Evolutionary conservation across 108 stramenopile genomes (phyloP).

Genomic region (Cylindrotheca closterium): DNA sequence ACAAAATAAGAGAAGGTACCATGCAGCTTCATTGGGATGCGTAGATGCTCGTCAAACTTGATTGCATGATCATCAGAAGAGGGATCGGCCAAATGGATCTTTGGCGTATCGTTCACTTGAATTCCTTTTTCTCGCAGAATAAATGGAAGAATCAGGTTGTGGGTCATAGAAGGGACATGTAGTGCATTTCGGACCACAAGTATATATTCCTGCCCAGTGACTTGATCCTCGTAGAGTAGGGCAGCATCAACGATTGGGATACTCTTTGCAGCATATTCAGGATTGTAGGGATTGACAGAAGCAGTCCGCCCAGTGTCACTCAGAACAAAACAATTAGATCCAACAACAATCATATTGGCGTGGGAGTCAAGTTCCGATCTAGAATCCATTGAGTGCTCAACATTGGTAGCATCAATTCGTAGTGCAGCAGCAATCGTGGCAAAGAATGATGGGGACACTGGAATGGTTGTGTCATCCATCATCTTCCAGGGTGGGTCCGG

Average conservation of each 20-base stretch:
- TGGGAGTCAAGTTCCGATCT: no score
- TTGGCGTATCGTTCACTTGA: slow-evolving; percentile 30
- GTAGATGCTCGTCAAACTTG: slow-evolving; percentile 6
- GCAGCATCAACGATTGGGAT: slow-evolving; percentile 30
- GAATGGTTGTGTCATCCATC: no score
- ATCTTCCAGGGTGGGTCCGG: no score
- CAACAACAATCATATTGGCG: slow-evolving; percentile 37
- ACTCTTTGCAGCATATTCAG: not conserved
- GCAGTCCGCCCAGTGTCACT: slow-evolving; percentile 3
- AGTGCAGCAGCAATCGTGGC: no score
- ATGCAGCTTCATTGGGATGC: slow-evolving; percentile 13
- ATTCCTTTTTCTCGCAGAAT: slow-evolving; percentile 26
- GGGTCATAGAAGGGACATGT: slow-evolving; percentile 31
- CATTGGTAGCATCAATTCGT: no score
- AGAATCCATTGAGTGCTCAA: no score
- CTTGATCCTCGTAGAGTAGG: slow-evolving; percentile 19
- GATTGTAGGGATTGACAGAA: slow-evolving; percentile 5
- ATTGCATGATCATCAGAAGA: slow-evolving; percentile 8
- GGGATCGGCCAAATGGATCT: slow-evolving; percentile 15
- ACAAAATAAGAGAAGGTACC: slow-evolving; percentile 34
- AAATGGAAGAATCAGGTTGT: slow-evolving; percentile 43
- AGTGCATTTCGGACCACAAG: slow-evolving; percentile 34
- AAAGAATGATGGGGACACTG: no score
- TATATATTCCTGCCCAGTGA: slow-evolving; percentile 1
- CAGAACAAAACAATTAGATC: slow-evolving; percentile 11